A percentile compares a stretch with the other conserved stretches of the same genome.
Conservation (phyloP, 2,329 filamentous ascomycete species). For the Alternaria brassicae region DNA sequence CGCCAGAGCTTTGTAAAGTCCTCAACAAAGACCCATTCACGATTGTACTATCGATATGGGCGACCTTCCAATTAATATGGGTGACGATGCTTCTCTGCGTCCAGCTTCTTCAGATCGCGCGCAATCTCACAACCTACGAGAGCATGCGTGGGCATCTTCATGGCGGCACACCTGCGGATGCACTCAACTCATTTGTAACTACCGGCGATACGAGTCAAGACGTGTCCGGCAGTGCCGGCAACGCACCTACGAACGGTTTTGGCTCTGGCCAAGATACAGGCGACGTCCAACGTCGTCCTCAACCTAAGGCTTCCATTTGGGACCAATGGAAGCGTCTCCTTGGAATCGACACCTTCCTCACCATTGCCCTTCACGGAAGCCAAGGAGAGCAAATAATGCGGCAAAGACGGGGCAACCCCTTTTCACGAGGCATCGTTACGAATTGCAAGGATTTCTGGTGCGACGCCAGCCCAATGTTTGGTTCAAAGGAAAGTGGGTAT, state of each 20-base stretch:
- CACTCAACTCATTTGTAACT: constrained; percentile 76
- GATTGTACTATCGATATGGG: constrained; percentile 80
- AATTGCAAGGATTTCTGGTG: constrained; percentile 99
- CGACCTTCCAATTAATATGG: constrained; percentile 86
- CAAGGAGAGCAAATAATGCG: constrained; percentile 50
- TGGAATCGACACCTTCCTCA: constrained; percentile 91
- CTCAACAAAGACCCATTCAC: constrained; percentile 85
- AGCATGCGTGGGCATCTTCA: constrained; percentile 86
- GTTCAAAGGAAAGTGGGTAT: constrained; percentile 73
- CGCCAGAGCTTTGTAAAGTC: constrained; percentile 75
- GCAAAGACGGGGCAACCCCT: constrained; percentile 73
- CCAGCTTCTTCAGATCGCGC: constrained; percentile 88
- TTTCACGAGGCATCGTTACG: constrained; percentile 78
- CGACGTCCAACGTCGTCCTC: constrained; percentile 44
- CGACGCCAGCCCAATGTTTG: constrained; percentile 83
- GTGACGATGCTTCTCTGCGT: constrained; percentile 96
- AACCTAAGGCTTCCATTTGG: constrained; percentile 71
- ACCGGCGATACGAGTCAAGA: constrained; percentile 71
- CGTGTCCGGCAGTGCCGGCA: constrained; percentile 45
- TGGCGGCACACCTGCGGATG: constrained; percentile 61
- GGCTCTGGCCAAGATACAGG: constrained; percentile 65
- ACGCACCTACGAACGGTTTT: constrained; percentile 60
- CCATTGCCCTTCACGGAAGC: constrained; percentile 82
- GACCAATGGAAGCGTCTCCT: constrained; percentile 83
- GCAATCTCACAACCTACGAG: constrained; percentile 94